Evolutionary conservation across 1,284 basidiomycete species (phyloP).

Genomic region (Clitocybe nebularis): DNA sequence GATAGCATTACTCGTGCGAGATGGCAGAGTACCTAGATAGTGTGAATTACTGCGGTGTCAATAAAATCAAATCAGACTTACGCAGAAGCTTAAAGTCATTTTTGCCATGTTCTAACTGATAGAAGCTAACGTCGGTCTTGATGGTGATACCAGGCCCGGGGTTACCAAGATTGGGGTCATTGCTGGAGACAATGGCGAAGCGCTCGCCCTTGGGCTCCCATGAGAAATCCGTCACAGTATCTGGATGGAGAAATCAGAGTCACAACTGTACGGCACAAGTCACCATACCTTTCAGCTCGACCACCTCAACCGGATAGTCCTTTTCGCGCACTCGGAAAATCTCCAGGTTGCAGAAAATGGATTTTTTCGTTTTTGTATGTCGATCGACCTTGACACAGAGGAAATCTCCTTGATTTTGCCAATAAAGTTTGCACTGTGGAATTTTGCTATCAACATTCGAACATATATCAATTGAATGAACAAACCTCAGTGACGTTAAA

Average conservation of each 20-base stretch:
- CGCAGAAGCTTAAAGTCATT: constrained; percentile 93
- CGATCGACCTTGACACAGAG: constrained; percentile 99
- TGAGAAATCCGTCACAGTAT: constrained; percentile 94
- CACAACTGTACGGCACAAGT: constrained; percentile 10
- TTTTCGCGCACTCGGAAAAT: constrained; percentile 98
- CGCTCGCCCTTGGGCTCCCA: constrained; percentile 98
- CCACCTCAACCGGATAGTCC: constrained; percentile 96
- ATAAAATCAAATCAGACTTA: constrained; percentile 30
- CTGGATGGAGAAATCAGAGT: constrained; percentile 36
- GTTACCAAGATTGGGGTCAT: constrained; percentile 90
- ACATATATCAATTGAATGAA: constrained; percentile 15
- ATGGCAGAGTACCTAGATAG: constrained; percentile 67
- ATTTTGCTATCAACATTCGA: constrained; percentile 5
- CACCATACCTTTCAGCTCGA: constrained; percentile 87
- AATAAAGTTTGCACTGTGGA: constrained; percentile 94
- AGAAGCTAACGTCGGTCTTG: constrained; percentile 97
- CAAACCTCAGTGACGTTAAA: constrained; percentile 96
- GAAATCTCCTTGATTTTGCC: constrained; percentile 99
- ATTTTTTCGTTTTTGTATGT: constrained; percentile 99
- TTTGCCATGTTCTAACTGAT: constrained; percentile 90
- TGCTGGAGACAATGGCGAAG: constrained; percentile 94
- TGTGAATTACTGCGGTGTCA: constrained; percentile 3
- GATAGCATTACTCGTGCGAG: constrained; percentile 91
- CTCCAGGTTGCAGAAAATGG: constrained; percentile 97
- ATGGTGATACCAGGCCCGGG: constrained; percentile 86